Evolutionary conservation across 2,329 filamentous ascomycete genomes (phyloP), one percentile per base, ranked within the genome.

Genomic region (Paecilomyces niveus): DNA sequence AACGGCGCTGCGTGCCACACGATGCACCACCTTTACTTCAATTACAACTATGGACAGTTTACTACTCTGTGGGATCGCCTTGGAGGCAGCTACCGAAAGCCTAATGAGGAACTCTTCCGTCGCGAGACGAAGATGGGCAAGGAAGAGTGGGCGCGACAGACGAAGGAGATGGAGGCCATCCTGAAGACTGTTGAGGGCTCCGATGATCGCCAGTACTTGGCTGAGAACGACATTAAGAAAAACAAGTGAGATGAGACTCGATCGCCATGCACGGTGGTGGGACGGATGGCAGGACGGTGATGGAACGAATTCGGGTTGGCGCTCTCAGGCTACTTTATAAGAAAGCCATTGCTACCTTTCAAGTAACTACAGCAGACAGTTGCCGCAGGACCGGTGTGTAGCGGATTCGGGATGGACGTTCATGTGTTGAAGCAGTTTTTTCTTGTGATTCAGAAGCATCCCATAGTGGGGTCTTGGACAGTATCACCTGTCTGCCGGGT

Each of bases 1-100:
- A 97, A 97, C 72, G 93, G 93, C 55, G 92, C 93, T 11, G 93
- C 93, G 29, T 97, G 93, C 81, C 93, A 97, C 75, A 91, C 89
- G 22, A 85, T 92, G 82, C 93, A 97, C 76, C 93, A 97, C 72
- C 75, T 92, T 45, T 89, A 90, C 75, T 90, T 90, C 80, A 89
- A 89, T 78, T 90, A 89, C 81, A 97, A 96, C 78, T 97, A 96
- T 69, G 92, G 92, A 59, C 92, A 97, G 74, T 97, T 92, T 78
- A 94, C 90, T 15, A 96, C 92, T 0, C 80, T 94, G 21, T 96
- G 92, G 89, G 92, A 97, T 74, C 87, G 92, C 56, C 76, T 96
- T 21, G 90, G 90, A 57, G 89, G 89, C 59, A 95, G 89, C 70
- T 97, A 96, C 80, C 83, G 90, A 67, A 85, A 88, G 79, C 92